These are phyloP conservation scores for Picochlorum sp. DNA, from an alignment of 139 green algal genomes.

Conservation along the genomic window DNA sequence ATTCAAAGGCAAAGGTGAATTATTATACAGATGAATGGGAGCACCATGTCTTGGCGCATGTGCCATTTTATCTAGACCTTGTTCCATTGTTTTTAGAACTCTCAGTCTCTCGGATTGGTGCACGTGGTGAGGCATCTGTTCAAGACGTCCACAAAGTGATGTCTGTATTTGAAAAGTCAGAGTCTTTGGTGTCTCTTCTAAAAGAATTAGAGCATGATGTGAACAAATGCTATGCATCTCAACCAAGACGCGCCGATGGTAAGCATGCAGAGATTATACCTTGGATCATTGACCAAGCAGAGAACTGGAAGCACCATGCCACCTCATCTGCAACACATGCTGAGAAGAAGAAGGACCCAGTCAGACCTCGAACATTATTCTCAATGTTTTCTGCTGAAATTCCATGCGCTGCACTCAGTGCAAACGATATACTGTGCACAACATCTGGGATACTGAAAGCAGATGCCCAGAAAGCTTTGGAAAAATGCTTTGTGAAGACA, in stretches of 20 bases:
- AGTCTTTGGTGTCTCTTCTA: constrained; percentile 38
- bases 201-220: constrained; percentile 38
- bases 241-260: constrained; percentile 35
- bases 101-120: constrained; percentile 15
- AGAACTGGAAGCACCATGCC: constrained; percentile 55
- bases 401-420: constrained; percentile 20
- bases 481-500: constrained; percentile 17
- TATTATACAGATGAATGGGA: constrained; percentile 51
- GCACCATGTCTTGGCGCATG: constrained; percentile 57
- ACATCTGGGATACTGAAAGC: constrained; percentile 29
- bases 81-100: constrained; percentile 64
- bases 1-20: neutral
- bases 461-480: constrained; percentile 14
- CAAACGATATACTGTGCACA: constrained; percentile 31
- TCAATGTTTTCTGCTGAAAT: constrained; percentile 16
- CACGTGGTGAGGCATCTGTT: constrained; percentile 18
- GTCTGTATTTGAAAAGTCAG: constrained; percentile 24
- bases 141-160: constrained; percentile 32
- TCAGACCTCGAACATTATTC: neutral
- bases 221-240: constrained; percentile 28
- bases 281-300: constrained; percentile 52
- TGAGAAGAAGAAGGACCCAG: constrained; percentile 12
- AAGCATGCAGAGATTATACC: constrained; percentile 52
- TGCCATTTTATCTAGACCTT: constrained; percentile 71
- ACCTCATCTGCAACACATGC: constrained; percentile 17